A percentile compares a stretch with the other conserved stretches of the same genome.
These are phyloP conservation scores for Macrolepiota albuminosa DNA, from an alignment of 768 basidiomycete genomes.

Conservation along the genomic window DNA sequence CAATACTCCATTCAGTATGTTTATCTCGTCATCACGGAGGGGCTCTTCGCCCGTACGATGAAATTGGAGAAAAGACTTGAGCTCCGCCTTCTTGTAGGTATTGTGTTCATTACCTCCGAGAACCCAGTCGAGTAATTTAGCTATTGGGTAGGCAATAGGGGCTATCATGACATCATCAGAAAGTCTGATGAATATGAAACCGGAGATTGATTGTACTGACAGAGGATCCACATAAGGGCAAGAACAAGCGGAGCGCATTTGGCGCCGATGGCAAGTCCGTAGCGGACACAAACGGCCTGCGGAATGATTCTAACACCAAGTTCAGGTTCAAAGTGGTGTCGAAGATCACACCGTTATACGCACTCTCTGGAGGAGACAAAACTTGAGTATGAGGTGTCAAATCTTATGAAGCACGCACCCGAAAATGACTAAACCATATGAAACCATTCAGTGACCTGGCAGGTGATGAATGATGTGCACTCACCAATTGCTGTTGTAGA, in stretches of 20 bases:
- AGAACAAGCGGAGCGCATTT: conserved; percentile 73
- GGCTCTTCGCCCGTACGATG: conserved; percentile 76
- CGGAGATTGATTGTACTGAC: conserved; percentile 19
- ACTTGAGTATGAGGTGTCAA: not conserved
- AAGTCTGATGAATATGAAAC: not conserved
- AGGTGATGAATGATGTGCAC: conserved; percentile 6
- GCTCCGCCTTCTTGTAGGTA: conserved; percentile 80
- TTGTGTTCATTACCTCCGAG: conserved; percentile 70
- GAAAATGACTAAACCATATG: conserved; percentile 59
- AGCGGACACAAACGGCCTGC: conserved; percentile 70
- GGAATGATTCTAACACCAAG: conserved; percentile 47
- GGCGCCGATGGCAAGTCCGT: conserved; percentile 80
- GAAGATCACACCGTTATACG: conserved; percentile 24
- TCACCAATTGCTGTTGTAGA: conserved; percentile 71
- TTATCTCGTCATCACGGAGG: conserved; percentile 76
- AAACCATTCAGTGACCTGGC: conserved; percentile 1
- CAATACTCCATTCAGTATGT: conserved; percentile 74
- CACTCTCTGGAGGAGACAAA: conserved; percentile 55
- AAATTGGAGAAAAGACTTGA: conserved; percentile 76
- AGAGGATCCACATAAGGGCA: conserved; percentile 61
- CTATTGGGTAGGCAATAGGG: conserved; percentile 79
- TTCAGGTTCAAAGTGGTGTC: not conserved
- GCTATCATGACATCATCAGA: conserved; percentile 45
- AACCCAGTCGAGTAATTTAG: conserved; percentile 74
- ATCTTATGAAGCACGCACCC: conserved; percentile 47